Base-by-base conservation (phyloP, 768 basidiomycete genomes). In the Calocera viscosa region DNA sequence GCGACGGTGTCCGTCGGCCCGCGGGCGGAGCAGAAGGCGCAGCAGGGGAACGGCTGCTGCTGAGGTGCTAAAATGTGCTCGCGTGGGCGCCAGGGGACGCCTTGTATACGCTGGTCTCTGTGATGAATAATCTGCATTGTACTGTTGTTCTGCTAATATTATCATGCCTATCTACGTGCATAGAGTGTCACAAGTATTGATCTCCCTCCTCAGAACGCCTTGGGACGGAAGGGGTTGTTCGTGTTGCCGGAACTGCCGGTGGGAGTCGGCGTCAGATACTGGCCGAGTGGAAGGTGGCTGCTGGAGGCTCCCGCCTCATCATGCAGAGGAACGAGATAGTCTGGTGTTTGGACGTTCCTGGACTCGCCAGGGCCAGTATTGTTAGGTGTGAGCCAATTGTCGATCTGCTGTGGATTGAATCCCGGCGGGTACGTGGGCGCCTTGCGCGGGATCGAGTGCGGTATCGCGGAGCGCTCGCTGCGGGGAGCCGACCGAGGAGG, bases 1-100 rank as follows among this genome's bases (percentile, higher is more conserved):
- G 87, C 91, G 75, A 91, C 88, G 65, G 89, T 98, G 78, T 87
- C 84, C 35, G 89, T 98, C 68, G 85, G 84, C 38, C 87, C 85
- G 26, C 53, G 30, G 7, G 24, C 5, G 2, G 53, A 60, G 53
- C 11, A 60, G 53, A 26, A 26, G 53, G 14, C 14, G 53, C 53
- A 60, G 53, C 26, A 60, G 30, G 53, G 53, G 2, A 26, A 26
- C 10, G 53, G 53, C 2, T 60, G 53, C 53, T 60, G 53, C 53
- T 60, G 30, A 60, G 7, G 43, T 19, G 43, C 43, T 5, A n/a
- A n/a, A n/a, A n/a, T 7, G 5, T 19, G 8, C 43, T 19, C 24
- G 5, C 43, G 43, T 24, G 43, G 43, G 8, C 19, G 24, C 24
- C 35, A 14, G 14, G 35, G 35, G 35, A 38, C 35, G 35, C 7